Conservation (phyloP, 129 eudicot genomes). For the Pseudognaphalium luteoalbum region DNA sequence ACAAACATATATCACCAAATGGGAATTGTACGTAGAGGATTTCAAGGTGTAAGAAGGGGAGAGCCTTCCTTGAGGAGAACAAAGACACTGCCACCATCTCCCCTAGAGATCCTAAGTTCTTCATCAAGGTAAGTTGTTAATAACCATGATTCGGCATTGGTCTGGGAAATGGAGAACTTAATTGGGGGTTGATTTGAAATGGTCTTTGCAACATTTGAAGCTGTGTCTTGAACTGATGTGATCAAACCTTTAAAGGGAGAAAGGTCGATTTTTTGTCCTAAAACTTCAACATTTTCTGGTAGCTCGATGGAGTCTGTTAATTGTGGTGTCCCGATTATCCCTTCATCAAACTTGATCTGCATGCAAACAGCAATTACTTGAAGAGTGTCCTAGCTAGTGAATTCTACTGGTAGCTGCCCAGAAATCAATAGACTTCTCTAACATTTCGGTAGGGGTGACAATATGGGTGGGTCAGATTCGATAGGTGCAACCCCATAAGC, state of each 20-base stretch:
- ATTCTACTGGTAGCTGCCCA: neutral
- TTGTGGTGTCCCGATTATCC: constrained; percentile 89
- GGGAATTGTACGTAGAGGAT: neutral
- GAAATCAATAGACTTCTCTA: neutral
- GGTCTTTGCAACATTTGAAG: constrained; percentile 81
- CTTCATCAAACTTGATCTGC: constrained; percentile 86
- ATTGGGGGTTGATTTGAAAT: constrained; percentile 80
- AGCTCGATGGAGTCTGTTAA: constrained; percentile 74
- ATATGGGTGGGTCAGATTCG: neutral
- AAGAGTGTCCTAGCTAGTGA: neutral
- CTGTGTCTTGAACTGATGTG: constrained; percentile 74
- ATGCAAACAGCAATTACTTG: constrained; percentile 8
- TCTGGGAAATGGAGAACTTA: constrained; percentile 59
- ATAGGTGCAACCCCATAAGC: neutral
- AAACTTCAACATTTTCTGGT: constrained; percentile 75
- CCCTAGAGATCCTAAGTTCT: constrained; percentile 89
- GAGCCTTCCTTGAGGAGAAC: constrained; percentile 80
- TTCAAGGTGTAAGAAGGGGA: constrained; percentile 54
- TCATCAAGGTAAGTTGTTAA: constrained; percentile 87
- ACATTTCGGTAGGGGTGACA: neutral
- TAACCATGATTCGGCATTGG: constrained; percentile 79
- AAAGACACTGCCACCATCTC: constrained; percentile 86
- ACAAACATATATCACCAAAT: neutral
- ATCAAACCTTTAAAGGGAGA: constrained; percentile 67
- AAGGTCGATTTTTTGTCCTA: constrained; percentile 80